phyloP scores from a whole-genome alignment of 1,284 basidiomycete genomes.

The Pseudozyma thailandica region DNA sequence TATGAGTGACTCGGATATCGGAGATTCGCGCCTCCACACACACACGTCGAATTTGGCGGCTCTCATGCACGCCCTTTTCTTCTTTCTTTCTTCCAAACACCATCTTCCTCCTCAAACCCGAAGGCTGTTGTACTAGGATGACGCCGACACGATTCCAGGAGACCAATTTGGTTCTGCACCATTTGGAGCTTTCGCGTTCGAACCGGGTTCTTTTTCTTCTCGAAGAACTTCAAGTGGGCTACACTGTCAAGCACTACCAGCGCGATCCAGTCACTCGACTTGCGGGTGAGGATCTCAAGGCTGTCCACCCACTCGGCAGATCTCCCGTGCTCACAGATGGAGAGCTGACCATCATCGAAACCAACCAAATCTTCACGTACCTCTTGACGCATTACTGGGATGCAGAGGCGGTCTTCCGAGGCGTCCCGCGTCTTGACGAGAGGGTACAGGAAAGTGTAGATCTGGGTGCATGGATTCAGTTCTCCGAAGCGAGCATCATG shows the following conservation, averaged over 20 bases:
- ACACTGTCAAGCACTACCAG: conserved; percentile 27
- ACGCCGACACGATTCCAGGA: neutral
- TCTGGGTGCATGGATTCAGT: conserved; percentile 34
- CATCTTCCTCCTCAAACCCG: neutral
- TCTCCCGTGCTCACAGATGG: conserved; percentile 41
- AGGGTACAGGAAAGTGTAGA: conserved; percentile 29
- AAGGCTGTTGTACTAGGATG: conserved; percentile 10
- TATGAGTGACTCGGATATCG: neutral
- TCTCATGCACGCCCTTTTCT: no score
- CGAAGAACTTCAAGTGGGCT: conserved; percentile 33
- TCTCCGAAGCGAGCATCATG: conserved; percentile 34
- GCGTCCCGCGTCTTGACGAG: conserved; percentile 17
- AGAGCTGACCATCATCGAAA: conserved; percentile 32
- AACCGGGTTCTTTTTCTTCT: conserved; percentile 39
- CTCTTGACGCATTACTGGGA: conserved; percentile 40
- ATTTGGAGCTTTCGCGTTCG: conserved; percentile 33
- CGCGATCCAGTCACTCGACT: conserved; percentile 36
- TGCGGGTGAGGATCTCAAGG: conserved; percentile 34
- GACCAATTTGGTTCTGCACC: conserved; percentile 33
- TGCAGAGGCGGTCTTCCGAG: conserved; percentile 7
- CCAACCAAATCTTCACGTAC: conserved; percentile 35
- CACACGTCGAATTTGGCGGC: conserved; percentile 3
- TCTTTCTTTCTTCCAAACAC: no score
- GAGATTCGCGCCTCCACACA: neutral
- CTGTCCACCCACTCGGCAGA: conserved; percentile 36